These are phyloP conservation scores for Apophysomyces ossiformis DNA, from an alignment of 371 early-diverging fungal species.

Conservation along the genomic window DNA sequence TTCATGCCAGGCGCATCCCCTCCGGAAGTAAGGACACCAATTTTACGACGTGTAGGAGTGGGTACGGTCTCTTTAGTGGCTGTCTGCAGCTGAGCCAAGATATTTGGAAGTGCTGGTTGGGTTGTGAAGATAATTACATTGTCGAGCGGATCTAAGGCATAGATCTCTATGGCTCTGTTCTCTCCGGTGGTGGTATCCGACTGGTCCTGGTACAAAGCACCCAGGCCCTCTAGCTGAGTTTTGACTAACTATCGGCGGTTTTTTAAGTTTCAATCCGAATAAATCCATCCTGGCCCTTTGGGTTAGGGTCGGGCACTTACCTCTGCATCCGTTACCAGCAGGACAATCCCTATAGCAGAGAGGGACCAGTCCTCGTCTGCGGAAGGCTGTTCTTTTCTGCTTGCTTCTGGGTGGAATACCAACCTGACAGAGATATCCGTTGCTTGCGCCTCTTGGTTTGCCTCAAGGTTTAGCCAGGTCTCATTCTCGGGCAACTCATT, in stretches of 20 bases:
- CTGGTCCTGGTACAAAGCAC: slow-evolving; percentile 37
- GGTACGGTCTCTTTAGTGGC: slow-evolving; percentile 16
- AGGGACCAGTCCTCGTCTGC: slow-evolving; percentile 37
- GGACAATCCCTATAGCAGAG: slow-evolving; percentile 35
- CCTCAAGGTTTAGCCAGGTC: slow-evolving; percentile 50
- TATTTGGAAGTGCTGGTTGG: slow-evolving; percentile 48
- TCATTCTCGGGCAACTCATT: slow-evolving; percentile 29
- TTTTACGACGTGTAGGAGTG: slow-evolving; percentile 44
- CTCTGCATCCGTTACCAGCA: slow-evolving; percentile 29
- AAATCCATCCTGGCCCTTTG: neutral
- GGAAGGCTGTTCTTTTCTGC: slow-evolving; percentile 15
- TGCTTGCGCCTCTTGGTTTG: slow-evolving; percentile 23
- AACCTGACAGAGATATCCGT: slow-evolving; percentile 50
- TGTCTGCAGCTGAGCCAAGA: slow-evolving; percentile 5
- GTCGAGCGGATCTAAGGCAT: slow-evolving; percentile 78
- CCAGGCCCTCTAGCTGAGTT: slow-evolving; percentile 24
- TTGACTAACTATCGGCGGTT: slow-evolving; percentile 32
- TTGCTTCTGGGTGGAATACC: slow-evolving; percentile 25
- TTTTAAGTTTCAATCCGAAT: neutral
- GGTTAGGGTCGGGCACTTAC: slow-evolving; percentile 21
- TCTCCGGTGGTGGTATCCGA: slow-evolving; percentile 22
- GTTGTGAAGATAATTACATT: slow-evolving; percentile 75
- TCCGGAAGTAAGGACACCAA: slow-evolving; percentile 97
- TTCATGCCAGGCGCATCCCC: slow-evolving; percentile 99
- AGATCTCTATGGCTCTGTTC: slow-evolving; percentile 34